Conservation (phyloP, 2,329 filamentous ascomycete species). For the Aspergillus sergii region DNA sequence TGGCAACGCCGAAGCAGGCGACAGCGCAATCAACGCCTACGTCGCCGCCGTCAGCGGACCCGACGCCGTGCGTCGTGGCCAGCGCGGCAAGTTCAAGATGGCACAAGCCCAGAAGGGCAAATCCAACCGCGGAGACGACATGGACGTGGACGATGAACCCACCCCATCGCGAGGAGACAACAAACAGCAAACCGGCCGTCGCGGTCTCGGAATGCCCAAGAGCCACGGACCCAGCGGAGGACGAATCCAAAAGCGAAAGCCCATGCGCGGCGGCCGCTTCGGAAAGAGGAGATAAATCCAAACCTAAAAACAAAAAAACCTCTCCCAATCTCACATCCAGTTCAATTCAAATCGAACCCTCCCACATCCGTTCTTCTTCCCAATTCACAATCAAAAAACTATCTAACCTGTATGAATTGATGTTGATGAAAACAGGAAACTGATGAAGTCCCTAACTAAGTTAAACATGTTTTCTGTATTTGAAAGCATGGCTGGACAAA, state of each 20-base stretch:
- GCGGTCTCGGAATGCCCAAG: conserved; percentile 33
- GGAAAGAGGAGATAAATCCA: conserved; percentile 3
- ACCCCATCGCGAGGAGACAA: not conserved
- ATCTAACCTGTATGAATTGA: conserved; percentile 3
- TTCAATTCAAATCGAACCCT: not conserved
- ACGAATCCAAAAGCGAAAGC: conserved; percentile 28
- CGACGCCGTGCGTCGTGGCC: conserved; percentile 60
- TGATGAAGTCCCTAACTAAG: not conserved
- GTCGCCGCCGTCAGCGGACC: conserved; percentile 62
- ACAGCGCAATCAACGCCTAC: conserved; percentile 59
- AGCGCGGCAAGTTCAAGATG: conserved; percentile 64
- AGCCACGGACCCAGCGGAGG: conserved; percentile 26
- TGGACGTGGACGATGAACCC: conserved; percentile 41
- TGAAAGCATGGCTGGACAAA: conserved; percentile 4
- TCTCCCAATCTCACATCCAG: not conserved
- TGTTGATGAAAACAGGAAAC: conserved; percentile 5
- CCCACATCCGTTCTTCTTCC: not conserved
- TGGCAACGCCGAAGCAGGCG: conserved; percentile 26
- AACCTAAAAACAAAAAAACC: not conserved
- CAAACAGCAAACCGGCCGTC: conserved; percentile 17
- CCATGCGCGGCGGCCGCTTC: conserved; percentile 10
- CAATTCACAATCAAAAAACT: not conserved
- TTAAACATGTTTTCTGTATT: not conserved
- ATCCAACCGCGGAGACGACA: conserved; percentile 42
- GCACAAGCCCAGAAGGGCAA: conserved; percentile 46